Evolutionary conservation across 345 rosid genomes (phyloP), one percentile per base, ranked within the genome.

Genomic region (Linum tenue): DNA sequence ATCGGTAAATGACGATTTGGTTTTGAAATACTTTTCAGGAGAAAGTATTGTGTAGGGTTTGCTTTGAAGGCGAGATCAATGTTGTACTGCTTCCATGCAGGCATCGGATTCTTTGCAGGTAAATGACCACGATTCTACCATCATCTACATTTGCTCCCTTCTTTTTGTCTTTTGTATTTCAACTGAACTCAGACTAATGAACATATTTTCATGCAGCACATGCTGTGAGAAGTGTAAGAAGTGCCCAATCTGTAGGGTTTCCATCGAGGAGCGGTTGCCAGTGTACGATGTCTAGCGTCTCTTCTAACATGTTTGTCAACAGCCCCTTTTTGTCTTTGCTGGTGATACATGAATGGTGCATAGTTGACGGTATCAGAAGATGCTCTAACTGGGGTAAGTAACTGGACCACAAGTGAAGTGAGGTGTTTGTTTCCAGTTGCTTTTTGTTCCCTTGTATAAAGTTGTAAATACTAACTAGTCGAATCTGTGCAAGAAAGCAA

Each of bases 51-150:
- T 94, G 99, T 71, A 84, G 95, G 77, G 83, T 94, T 64, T 94
- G 99, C 79, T 94, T 90, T 43, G 97, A 88, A 82, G 76, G 87
- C 71, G 96, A 90, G 67, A 94, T 94, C 62, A 83, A 88, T 40
- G 77, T 94, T 8, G 99, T 94, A 62, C 76, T 90, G 60, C 97
- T 94, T 72, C 99, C 99, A 0, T 94, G 99, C 67, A 82, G 96
- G 72, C 99, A 94, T 75, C 96, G 82, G 44, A 82, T 85, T 36
- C 92, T 92, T 72, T 94, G 99, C 89, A 82, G 97, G 99, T 90
- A 86, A 8, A 35, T 53, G 57, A 39, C 1, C 35, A 64, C 7
- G 41, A 55, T 65, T 3, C 69, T 48, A 17, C 2, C 31, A 37
- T 8, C 39, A 43, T 3, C 51, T 7, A 55, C n/a, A 5, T 48